Percentiles rank a stretch among this genome's conserved stretches.
Evolutionary conservation across 306 rosid genomes (phyloP).

Genomic region (Pyrus betulifolia): DNA sequence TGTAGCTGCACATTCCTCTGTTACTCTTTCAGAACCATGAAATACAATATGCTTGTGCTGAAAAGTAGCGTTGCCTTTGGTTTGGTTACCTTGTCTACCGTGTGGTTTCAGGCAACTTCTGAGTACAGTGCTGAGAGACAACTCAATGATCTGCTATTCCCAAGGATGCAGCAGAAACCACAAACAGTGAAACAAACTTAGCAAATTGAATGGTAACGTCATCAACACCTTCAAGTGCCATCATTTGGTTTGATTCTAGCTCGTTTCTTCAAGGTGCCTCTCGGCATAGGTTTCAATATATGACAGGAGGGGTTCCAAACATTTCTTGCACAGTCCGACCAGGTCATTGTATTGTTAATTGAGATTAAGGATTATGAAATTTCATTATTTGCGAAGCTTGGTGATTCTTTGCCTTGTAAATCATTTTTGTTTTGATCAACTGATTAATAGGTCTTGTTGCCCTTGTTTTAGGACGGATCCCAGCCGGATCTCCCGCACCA

Average conservation of each 20-base stretch:
- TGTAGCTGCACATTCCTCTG: not conserved
- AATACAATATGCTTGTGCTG: not conserved
- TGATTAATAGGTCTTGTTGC: too few species aligned
- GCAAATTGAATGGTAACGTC: constrained; percentile 39
- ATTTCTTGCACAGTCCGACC: too few species aligned
- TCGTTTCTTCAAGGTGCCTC: constrained; percentile 7
- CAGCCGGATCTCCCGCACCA: too few species aligned
- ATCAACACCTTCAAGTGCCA: constrained; percentile 7
- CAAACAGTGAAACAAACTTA: constrained; percentile 55
- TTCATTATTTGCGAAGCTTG: constrained; percentile 22
- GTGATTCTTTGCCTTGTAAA: not conserved
- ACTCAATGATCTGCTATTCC: constrained; percentile 70
- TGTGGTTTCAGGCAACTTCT: constrained; percentile 65
- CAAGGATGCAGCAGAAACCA: constrained; percentile 54
- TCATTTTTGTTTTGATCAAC: not conserved
- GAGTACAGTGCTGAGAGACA: constrained; percentile 86
- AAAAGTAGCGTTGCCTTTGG: constrained; percentile 1
- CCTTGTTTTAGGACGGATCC: too few species aligned
- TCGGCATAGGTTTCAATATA: constrained; percentile 17
- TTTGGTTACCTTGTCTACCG: constrained; percentile 1
- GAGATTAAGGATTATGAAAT: constrained; percentile 26
- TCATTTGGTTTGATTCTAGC: constrained; percentile 11
- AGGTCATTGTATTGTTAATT: constrained; percentile 33
- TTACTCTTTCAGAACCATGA: not conserved
- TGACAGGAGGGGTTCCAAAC: constrained; percentile 16